Conservation (phyloP, 305 asterid species). For the Fraxinus paxiana region DNA sequence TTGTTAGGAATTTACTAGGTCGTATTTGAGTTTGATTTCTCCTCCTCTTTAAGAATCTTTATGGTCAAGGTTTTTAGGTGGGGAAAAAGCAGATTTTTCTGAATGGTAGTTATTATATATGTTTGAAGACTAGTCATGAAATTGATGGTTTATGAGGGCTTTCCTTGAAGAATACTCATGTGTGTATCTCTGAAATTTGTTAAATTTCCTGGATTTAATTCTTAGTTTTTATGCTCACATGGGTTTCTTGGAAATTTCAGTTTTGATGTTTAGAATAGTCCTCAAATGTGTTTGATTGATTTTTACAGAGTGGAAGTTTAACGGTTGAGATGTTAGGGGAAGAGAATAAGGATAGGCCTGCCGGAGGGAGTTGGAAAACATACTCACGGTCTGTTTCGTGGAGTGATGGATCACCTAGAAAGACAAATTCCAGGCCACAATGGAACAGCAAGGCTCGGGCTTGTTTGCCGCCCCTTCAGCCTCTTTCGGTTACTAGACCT, state of each 20-base stretch:
- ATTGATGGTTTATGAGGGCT: constrained; percentile 10
- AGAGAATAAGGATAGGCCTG: constrained; percentile 52
- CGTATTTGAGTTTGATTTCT: constrained; percentile 44
- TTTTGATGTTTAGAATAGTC: constrained; percentile 21
- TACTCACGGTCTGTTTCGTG: constrained; percentile 80
- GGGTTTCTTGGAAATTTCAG: constrained; percentile 32
- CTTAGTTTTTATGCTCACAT: constrained; percentile 19
- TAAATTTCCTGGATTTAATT: constrained; percentile 1
- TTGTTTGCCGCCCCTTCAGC: constrained; percentile 93
- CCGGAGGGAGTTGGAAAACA: constrained; percentile 52
- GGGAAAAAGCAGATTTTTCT: constrained; percentile 26
- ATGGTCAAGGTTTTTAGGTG: constrained; percentile 51
- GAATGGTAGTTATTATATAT: constrained; percentile 18
- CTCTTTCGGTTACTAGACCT: constrained; percentile 65
- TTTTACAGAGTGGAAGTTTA: constrained; percentile 37
- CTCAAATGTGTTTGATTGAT: constrained; percentile 30
- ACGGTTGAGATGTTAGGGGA: constrained; percentile 58
- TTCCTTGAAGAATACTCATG: constrained; percentile 12
- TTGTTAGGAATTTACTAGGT: constrained; percentile 34
- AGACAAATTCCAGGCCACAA: constrained; percentile 55
- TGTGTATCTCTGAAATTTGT: constrained; percentile 17
- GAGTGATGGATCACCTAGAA: constrained; percentile 68
- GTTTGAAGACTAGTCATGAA: constrained; percentile 10
- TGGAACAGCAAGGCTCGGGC: constrained; percentile 91
- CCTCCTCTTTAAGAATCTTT: constrained; percentile 15